A percentile compares a stretch with the other conserved stretches of the same genome.
These are phyloP conservation scores for Dinochytrium kinnereticum DNA, from an alignment of 371 early-diverging fungal genomes.

Conservation along the genomic window DNA sequence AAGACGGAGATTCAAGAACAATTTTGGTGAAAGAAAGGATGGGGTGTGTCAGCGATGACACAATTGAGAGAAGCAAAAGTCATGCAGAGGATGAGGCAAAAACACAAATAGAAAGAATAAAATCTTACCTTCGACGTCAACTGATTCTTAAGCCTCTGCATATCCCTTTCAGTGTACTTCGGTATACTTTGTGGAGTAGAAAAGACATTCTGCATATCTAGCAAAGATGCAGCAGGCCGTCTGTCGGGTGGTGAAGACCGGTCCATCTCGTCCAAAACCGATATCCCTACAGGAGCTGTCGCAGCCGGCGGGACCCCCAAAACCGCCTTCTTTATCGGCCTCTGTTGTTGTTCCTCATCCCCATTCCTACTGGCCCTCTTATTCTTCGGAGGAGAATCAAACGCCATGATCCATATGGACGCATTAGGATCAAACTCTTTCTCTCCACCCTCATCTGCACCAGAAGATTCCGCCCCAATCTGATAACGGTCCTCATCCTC, in stretches of 20 bases:
- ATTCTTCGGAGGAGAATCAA: conserved; percentile 6
- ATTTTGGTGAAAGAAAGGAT: neutral
- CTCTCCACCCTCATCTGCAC: neutral
- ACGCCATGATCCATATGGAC: conserved; percentile 15
- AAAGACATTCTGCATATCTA: conserved; percentile 39
- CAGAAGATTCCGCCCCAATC: neutral
- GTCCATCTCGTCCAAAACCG: neutral
- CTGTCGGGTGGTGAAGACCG: neutral
- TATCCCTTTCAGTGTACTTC: conserved; percentile 39
- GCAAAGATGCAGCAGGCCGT: conserved; percentile 17
- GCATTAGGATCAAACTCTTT: conserved; percentile 18
- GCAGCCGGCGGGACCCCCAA: neutral
- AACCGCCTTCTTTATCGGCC: neutral
- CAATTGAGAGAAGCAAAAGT: too few species aligned
- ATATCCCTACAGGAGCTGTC: neutral
- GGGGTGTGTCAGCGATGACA: neutral
- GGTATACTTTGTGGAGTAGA: conserved; percentile 37
- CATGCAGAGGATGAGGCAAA: too few species aligned
- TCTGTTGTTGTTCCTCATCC: neutral
- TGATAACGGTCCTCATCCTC: neutral
- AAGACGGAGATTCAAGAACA: too few species aligned
- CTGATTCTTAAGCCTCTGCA: conserved; percentile 25
- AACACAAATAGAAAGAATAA: neutral
- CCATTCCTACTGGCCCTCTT: neutral
- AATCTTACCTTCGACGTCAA: conserved; percentile 31